Evolutionary conservation across 1,139 yeast species (phyloP), one percentile per base, ranked within the genome.

Genomic region (Yamadazyma triangularis): DNA sequence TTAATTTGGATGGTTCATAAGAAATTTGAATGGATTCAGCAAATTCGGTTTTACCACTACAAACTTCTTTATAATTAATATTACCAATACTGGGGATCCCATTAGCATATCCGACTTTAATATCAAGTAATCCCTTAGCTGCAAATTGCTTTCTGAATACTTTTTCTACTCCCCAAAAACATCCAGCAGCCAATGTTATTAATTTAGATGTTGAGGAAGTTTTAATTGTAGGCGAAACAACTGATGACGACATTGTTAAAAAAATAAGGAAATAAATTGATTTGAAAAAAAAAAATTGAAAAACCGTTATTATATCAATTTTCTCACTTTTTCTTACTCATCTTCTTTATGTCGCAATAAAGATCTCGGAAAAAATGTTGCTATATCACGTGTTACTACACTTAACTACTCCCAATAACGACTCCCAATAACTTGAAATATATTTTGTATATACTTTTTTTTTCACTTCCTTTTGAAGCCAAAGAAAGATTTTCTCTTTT

Each of bases 121-220:
- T 70, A 51, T 85, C 96, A 11, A 81, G 53, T 14, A 89, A 57
- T 2, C 89, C 89, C 50, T 75, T 78, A 34, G 60, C 69, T 4
- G 50, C 48, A 44, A 77, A 83, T 41, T 83, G 72, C 51, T 83
- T 83, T 40, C 80, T 64, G 61, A 76, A 88, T 24, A 89, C 78
- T 47, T 83, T 82, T 51, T 91, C 97, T 9, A 84, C 87, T 13
- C 96, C 96, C 97, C 97, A 89, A 67, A 88, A 91, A 53, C 98
- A 89, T 3, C 93, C 93, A 2, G 84, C 88, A 1, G 86, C 89
- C 14, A 82, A 55, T 0, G 88, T 81, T 33, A 79, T 54, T 23
- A 79, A 44, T 43, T 72, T 67, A 30, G 81, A 51, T 4, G 67
- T 53, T 5, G 62, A 27, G 2, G 70, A 58, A 10, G 60, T 56